Evolutionary conservation across 345 rosid species (phyloP), one percentile per base, ranked within the genome.

Genomic region (Gynandropsis gynandra): DNA sequence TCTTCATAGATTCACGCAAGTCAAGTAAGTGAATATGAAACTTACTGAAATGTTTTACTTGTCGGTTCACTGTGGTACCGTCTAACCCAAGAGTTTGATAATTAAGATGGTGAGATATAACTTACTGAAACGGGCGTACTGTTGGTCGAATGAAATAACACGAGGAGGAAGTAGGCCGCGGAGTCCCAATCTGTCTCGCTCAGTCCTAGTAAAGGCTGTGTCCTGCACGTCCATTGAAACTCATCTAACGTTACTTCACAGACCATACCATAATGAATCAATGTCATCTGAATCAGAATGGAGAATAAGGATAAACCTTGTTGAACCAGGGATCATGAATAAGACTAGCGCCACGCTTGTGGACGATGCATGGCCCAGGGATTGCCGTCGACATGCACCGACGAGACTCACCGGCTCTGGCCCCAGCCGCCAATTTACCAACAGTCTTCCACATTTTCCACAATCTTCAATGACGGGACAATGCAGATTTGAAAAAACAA

Each of bases 291-390:
- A n/a, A n/a, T n/a, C n/a, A n/a, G n/a, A n/a, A n/a, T n/a, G n/a
- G n/a, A n/a, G n/a, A n/a, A n/a, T n/a, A n/a, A n/a, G n/a, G n/a
- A n/a, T n/a, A n/a, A 35, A 84, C 94, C 88, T 84, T 84, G 39
- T 84, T 84, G 77, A 75, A 81, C 94, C 88, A 84, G 9, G 94
- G 88, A 81, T 84, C 94, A 47, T 84, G 94, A 59, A 84, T 85
- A 54, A 84, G 76, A 69, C 81, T 88, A 33, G 86, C 69, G 10
- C 94, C 94, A 27, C 94, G 88, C 64, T 84, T 84, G 74, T 77
- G 88, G 45, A 81, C 75, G 12, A 84, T 84, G 66, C 79, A 81
- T 4, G 94, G 83, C 35, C 79, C 85, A 37, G 94, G 83, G 41
- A 81, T 79, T 59, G 72, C 75, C 33, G 82, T 42, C 42, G 82